A percentile compares a stretch with the other conserved stretches of the same genome.
phyloP scores from a whole-genome alignment of 2,329 filamentous ascomycete species.

The Annulohypoxylon truncatum region DNA sequence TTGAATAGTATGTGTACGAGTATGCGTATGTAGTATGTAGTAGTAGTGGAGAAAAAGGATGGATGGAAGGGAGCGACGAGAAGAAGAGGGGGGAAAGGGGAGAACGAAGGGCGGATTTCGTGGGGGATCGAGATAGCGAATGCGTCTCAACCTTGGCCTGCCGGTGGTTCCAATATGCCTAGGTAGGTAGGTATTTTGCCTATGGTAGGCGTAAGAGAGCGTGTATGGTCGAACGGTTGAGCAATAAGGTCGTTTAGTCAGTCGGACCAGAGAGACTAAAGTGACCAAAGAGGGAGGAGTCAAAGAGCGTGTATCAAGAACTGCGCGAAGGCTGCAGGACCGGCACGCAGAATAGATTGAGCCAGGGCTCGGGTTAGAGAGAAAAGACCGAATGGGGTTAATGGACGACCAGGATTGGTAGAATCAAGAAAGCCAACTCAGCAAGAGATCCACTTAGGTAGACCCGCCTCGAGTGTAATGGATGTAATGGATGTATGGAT shows the following conservation, averaged over 20 bases:
- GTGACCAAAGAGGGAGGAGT: slow-evolving; percentile 4
- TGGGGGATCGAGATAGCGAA: slow-evolving; percentile 41
- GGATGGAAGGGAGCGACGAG: slow-evolving; percentile 32
- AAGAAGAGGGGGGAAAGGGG: slow-evolving; percentile 29
- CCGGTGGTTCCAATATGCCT: background rate
- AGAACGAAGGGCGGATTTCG: slow-evolving; percentile 36
- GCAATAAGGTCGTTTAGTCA: slow-evolving; percentile 20
- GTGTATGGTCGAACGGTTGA: slow-evolving; percentile 6
- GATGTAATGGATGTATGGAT: slow-evolving; percentile 28
- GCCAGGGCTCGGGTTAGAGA: slow-evolving; percentile 29
- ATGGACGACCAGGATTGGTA: slow-evolving; percentile 37
- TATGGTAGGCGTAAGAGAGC: slow-evolving; percentile 26
- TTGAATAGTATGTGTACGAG: background rate
- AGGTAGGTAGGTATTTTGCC: slow-evolving; percentile 2
- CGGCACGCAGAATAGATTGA: slow-evolving; percentile 36
- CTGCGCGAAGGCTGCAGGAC: slow-evolving; percentile 20
- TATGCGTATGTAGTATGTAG: background rate
- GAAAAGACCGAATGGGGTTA: slow-evolving; percentile 41
- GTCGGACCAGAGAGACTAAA: background rate
- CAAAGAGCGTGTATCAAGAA: slow-evolving; percentile 17
- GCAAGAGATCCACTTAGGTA: slow-evolving; percentile 45
- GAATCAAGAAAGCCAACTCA: slow-evolving; percentile 47
- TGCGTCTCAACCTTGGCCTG: slow-evolving; percentile 27
- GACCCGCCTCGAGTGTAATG: slow-evolving; percentile 37
- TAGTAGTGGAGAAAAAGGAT: slow-evolving; percentile 10